phyloP scores from a whole-genome alignment of 1,139 yeast species.

The Yamadazyma conglobata region DNA sequence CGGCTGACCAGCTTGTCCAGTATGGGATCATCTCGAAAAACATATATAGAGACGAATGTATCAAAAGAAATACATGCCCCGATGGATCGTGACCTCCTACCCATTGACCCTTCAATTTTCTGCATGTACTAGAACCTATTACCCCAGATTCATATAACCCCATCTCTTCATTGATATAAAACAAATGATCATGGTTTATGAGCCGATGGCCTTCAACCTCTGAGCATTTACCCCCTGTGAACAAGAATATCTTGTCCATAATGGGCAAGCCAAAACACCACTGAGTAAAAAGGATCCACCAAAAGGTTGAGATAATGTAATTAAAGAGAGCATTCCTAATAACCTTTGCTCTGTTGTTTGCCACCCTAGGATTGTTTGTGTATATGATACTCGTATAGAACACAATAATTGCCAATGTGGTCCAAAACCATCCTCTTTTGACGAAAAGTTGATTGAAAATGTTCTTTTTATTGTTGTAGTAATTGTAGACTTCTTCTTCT shows the following conservation, averaged over 20 bases:
- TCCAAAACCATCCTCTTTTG: conserved; percentile 94
- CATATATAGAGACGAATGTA: conserved; percentile 67
- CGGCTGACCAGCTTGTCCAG: conserved; percentile 25
- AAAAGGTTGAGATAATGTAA: conserved; percentile 53
- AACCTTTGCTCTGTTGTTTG: conserved; percentile 6
- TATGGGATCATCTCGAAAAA: conserved; percentile 59
- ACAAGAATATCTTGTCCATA: conserved; percentile 79
- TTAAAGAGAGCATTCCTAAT: conserved; percentile 27
- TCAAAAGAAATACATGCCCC: conserved; percentile 83
- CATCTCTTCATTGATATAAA: conserved; percentile 7
- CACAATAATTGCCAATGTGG: conserved; percentile 39
- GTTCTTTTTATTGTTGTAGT: conserved; percentile 62
- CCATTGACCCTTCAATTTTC: conserved; percentile 71
- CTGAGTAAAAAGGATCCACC: conserved; percentile 86
- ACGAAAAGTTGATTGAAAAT: conserved; percentile 71
- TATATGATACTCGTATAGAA: conserved; percentile 25
- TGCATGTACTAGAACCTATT: conserved; percentile 52
- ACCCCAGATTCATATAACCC: conserved; percentile 18
- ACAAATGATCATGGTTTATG: conserved; percentile 6
- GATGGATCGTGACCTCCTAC: conserved; percentile 94
- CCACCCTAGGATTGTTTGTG: conserved; percentile 11
- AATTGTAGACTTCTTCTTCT: conserved; percentile 42
- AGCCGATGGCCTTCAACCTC: conserved; percentile 12
- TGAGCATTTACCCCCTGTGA: conserved; percentile 83
- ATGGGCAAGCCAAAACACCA: conserved; percentile 87